These are phyloP conservation scores for Pterocarpus santalinus DNA, from an alignment of 306 rosid genomes.

Conservation along the genomic window DNA sequence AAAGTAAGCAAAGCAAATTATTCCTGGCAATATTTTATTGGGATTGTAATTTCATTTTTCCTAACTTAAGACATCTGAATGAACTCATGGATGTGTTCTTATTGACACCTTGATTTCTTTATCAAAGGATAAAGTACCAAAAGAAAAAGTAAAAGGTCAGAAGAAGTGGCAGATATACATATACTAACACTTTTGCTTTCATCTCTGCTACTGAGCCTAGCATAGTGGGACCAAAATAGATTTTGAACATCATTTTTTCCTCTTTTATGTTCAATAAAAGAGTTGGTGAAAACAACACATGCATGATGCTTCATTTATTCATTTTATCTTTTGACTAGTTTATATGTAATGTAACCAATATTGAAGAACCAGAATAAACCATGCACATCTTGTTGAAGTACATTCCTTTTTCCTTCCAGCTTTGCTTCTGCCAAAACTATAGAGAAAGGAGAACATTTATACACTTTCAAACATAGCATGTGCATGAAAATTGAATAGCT, in stretches of 20 bases:
- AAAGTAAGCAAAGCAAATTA: not conserved
- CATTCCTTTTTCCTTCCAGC: conserved; percentile 21
- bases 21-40: not conserved
- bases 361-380: conserved; percentile 19
- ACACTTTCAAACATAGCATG: conserved; percentile 17
- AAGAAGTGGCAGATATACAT: conserved; percentile 43
- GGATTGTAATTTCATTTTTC: conserved; percentile 8
- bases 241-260: conserved; percentile 23
- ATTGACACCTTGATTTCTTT: conserved; percentile 42
- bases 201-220: conserved; percentile 18
- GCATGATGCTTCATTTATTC: conserved; percentile 18
- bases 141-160: conserved; percentile 35
- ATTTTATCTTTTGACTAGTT: conserved; percentile 36
- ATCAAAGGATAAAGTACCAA: conserved; percentile 48
- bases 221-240: conserved; percentile 45
- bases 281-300: conserved; percentile 20
- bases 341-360: not conserved
- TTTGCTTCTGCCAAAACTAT: conserved; percentile 20
- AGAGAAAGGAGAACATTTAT: conserved; percentile 16
- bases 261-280: conserved; percentile 10
- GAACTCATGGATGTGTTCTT: conserved; percentile 3
- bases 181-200: conserved; percentile 48
- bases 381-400: conserved; percentile 2
- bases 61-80: not conserved
- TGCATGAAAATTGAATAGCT: conserved; percentile 8